Base-by-base conservation (phyloP, 208 protist genomes). In the Acanthamoeba divionensis region DNA sequence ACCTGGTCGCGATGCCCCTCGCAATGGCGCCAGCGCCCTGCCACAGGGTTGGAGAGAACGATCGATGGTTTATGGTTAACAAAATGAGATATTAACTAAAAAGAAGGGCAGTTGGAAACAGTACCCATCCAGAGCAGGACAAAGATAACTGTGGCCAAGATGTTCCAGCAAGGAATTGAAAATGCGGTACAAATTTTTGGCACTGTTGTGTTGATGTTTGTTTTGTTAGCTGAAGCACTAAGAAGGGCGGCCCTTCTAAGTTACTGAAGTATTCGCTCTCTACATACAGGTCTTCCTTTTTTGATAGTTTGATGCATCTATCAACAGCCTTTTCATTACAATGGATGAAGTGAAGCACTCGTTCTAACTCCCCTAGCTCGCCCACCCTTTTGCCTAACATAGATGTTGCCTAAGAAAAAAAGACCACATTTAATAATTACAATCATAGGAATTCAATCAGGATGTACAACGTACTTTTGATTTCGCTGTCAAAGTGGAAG, bases 251-350 rank as follows among this genome's bases (percentile, higher is more conserved):
- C 9, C 24, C 13, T 13, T 29, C 10, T 9, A 13, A 12, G 13
- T 69, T 69, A 10, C 62, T 13, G 24, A 13, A 21, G 36, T 69
- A 31, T 29, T 12, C 15, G 31, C 9, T 12, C 8, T 7, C 41
- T 31, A 50, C 26, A 13, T 83, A 83, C 73, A 83, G 41, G 73
- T 24, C 73, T 24, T 10, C 73, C 3, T 24, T 24, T 26, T 54
- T 62, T n/a, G 73, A 83, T 18, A 83, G 73, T 26, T 83, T 62
- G 47, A 83, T 38, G 73, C 73, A 83, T 13, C 73, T 45, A 12
- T 36, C 31, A n/a, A 83, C 45, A 29, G 73, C 13, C 24, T 62
- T 52, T 33, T 83, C 73, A 29, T 62, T 83, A 26, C 21, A 29
- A 36, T 83, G 73, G 48, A 83, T 54, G 31, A 83, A 83, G 48